phyloP scores from a whole-genome alignment of 1,139 yeast species.

The Wickerhamomyces sp. region DNA sequence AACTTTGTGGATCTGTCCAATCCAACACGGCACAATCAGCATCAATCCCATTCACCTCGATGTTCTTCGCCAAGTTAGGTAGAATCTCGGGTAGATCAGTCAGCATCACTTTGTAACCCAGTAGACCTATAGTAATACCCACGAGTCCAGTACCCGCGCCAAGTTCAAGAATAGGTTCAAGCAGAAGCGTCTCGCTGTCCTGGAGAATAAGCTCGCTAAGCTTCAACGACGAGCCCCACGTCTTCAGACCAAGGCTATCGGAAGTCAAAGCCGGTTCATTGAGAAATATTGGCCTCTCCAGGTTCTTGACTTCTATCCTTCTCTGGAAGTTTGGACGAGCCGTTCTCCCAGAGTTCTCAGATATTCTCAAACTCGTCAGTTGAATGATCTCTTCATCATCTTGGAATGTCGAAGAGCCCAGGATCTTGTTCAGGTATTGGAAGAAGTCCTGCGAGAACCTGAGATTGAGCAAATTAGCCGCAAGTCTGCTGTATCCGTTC shows the following conservation, averaged over 20 bases:
- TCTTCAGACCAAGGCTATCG: slow-evolving; percentile 85
- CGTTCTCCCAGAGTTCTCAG: slow-evolving; percentile 83
- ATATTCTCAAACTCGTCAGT: slow-evolving; percentile 58
- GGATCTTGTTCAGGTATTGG: slow-evolving; percentile 61
- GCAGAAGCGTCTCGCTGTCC: slow-evolving; percentile 9
- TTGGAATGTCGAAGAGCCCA: slow-evolving; percentile 46
- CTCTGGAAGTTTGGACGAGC: slow-evolving; percentile 73
- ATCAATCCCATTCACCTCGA: slow-evolving; percentile 41
- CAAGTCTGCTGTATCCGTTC: slow-evolving; percentile 33
- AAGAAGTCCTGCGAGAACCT: slow-evolving; percentile 28
- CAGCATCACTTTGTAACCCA: slow-evolving; percentile 47
- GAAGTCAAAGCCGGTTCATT: slow-evolving; percentile 83
- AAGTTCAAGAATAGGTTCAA: slow-evolving; percentile 54
- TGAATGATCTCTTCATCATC: slow-evolving; percentile 43
- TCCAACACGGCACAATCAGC: slow-evolving; percentile 53
- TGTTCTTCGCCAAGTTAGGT: slow-evolving; percentile 58
- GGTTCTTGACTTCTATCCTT: slow-evolving; percentile 34
- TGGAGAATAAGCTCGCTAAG: slow-evolving; percentile 44
- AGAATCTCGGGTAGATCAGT: slow-evolving; percentile 82
- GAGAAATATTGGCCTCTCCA: slow-evolving; percentile 37
- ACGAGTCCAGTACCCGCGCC: slow-evolving; percentile 95
- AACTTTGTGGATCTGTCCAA: slow-evolving; percentile 60
- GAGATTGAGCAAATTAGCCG: slow-evolving; percentile 30
- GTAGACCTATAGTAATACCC: slow-evolving; percentile 56
- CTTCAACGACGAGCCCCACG: slow-evolving; percentile 91